These are phyloP conservation scores for Rhodotorula sp. DNA, from an alignment of 1,284 basidiomycete species.

Conservation along the genomic window DNA sequence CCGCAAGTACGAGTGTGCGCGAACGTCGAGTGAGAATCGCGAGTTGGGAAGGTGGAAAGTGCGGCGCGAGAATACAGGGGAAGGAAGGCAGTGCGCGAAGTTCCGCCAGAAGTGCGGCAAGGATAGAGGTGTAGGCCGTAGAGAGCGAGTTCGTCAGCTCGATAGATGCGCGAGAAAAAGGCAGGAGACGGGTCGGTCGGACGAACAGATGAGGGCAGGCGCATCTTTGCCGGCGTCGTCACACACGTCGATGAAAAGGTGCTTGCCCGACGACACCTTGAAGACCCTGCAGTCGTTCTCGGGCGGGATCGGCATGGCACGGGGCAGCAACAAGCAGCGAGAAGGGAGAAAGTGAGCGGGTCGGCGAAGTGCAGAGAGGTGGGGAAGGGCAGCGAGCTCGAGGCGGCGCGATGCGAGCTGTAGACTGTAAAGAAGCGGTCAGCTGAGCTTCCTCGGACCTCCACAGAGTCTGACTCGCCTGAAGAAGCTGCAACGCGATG, in stretches of 20 bases:
- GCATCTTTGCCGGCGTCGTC: background rate
- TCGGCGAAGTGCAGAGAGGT: background rate
- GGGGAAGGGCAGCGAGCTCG: background rate
- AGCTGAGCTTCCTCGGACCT: too few relatives aligned
- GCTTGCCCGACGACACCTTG: conserved; percentile 17
- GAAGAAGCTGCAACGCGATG: too few relatives aligned
- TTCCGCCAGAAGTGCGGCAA: background rate
- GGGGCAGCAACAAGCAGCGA: background rate
- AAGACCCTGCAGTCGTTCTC: conserved; percentile 14
- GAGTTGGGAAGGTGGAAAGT: background rate
- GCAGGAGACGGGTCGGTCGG: background rate
- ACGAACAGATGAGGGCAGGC: conserved; percentile 27
- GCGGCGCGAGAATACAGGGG: background rate
- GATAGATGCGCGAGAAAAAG: background rate
- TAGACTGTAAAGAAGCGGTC: too few relatives aligned
- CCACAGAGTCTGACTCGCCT: too few relatives aligned
- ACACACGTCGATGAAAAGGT: conserved; percentile 27
- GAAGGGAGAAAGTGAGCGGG: background rate
- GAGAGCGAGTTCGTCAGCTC: too few relatives aligned
- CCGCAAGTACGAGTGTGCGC: too few relatives aligned
- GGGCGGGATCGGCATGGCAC: background rate
- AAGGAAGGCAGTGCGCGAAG: background rate
- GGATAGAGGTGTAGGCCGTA: background rate
- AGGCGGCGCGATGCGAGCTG: background rate
- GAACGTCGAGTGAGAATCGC: background rate